Conservation (phyloP, 495 filamentous ascomycete species). For the Tuber umbilicatum region DNA sequence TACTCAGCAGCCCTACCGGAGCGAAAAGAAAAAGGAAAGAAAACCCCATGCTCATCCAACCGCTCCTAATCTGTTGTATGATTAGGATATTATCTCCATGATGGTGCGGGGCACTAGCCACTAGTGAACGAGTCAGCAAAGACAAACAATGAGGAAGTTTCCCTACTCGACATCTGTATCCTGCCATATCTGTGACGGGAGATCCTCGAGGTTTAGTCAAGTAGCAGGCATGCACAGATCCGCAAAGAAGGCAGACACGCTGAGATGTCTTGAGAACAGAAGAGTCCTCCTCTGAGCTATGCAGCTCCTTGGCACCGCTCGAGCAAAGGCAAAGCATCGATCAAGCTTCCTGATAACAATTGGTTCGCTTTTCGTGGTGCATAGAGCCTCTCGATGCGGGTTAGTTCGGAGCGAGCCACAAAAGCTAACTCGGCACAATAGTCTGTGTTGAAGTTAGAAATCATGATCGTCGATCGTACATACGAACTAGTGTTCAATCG, state of each 20-base stretch:
- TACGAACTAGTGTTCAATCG: not conserved
- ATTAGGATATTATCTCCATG: not conserved
- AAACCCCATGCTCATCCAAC: not conserved
- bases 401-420: not conserved
- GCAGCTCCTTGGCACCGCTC: not conserved
- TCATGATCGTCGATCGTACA: not conserved
- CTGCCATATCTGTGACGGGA: not conserved
- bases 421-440: not conserved
- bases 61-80: not conserved
- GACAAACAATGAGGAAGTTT: not conserved
- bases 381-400: not conserved
- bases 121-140: not conserved
- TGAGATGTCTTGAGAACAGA: not conserved
- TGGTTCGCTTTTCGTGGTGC: not conserved
- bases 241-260: not conserved
- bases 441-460: not conserved
- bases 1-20: not conserved
- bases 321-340: not conserved
- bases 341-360: not conserved
- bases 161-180: not conserved
- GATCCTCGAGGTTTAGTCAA: not conserved
- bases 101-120: not conserved
- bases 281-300: not conserved
- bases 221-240: not conserved
- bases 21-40: not conserved